These are phyloP conservation scores for Zygotorulaspora florentina DNA, from an alignment of 805 yeast species.

Conservation along the genomic window DNA sequence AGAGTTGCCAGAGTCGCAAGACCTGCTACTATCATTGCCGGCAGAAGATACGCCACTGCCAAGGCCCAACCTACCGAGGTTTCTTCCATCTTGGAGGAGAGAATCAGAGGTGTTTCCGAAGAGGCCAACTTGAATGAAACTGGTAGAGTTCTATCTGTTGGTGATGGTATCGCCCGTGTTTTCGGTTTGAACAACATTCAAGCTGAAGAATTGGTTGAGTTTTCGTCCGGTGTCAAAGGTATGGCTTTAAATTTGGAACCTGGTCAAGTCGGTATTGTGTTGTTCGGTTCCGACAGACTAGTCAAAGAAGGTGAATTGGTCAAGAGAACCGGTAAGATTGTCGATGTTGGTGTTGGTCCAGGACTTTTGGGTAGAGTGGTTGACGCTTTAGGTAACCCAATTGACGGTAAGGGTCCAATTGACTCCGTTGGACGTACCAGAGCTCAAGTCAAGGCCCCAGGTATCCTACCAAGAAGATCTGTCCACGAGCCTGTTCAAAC, in stretches of 20 bases:
- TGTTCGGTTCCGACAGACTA: slow-evolving; percentile 97
- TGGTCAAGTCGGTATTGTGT: slow-evolving; percentile 99
- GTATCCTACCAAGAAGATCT: slow-evolving; percentile 98
- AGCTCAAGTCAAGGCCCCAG: slow-evolving; percentile 99
- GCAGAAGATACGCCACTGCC: slow-evolving; percentile 82
- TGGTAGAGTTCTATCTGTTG: slow-evolving; percentile 98
- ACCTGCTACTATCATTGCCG: slow-evolving; percentile 60
- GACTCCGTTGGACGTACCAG: slow-evolving; percentile 77
- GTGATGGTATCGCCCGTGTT: slow-evolving; percentile 99
- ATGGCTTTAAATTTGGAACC: slow-evolving; percentile 99
- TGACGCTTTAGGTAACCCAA: slow-evolving; percentile 98
- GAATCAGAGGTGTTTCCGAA: slow-evolving; percentile 98
- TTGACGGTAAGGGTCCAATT: slow-evolving; percentile 99
- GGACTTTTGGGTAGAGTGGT: slow-evolving; percentile 98
- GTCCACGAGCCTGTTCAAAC: slow-evolving; percentile 99
- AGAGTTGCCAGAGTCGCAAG: slow-evolving; percentile 52
- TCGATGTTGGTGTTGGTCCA: slow-evolving; percentile 98
- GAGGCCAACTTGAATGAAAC: slow-evolving; percentile 98
- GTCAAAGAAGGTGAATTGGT: slow-evolving; percentile 99
- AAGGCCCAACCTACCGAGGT: slow-evolving; percentile 99
- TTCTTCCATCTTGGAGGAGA: slow-evolving; percentile 96
- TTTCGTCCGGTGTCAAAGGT: slow-evolving; percentile 99
- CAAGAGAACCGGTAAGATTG: slow-evolving; percentile 99
- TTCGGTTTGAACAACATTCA: slow-evolving; percentile 99
- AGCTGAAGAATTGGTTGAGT: slow-evolving; percentile 99